These are phyloP conservation scores for Fusarium chlamydosporum DNA, from an alignment of 2,329 filamentous ascomycete genomes.

Conservation along the genomic window DNA sequence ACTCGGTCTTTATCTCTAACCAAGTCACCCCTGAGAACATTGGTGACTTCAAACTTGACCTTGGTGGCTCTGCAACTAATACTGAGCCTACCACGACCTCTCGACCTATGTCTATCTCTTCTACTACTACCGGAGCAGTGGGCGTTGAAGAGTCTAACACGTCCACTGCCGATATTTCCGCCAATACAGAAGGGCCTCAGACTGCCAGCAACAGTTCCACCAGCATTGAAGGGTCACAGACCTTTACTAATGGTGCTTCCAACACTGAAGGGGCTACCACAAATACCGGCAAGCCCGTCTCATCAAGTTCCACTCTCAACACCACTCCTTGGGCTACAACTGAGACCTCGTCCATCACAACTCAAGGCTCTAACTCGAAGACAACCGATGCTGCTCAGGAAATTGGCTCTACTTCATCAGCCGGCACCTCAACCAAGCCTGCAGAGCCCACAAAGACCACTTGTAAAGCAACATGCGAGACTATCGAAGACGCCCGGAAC, in stretches of 20 bases:
- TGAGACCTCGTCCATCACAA: background rate
- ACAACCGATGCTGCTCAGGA: background rate
- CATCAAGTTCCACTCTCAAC: background rate
- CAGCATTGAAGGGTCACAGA: background rate
- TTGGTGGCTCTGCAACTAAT: background rate
- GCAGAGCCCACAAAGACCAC: background rate
- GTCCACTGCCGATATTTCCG: background rate
- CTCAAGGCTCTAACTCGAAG: background rate
- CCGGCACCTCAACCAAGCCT: background rate
- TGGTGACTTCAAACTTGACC: conserved; percentile 13
- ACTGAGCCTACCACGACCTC: background rate
- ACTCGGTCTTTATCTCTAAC: conserved; percentile 31
- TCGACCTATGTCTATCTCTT: background rate
- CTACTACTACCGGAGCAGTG: background rate
- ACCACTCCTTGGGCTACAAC: background rate
- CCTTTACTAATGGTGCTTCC: background rate
- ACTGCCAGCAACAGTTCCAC: background rate
- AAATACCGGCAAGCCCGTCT: background rate
- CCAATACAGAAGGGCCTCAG: background rate
- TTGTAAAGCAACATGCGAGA: background rate
- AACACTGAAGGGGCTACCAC: background rate
- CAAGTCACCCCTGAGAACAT: conserved; percentile 29
- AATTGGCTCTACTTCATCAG: background rate
- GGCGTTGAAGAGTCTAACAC: background rate
- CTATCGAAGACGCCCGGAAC: accelerated